Evolutionary conservation across 2,329 filamentous ascomycete species (phyloP), one percentile per base, ranked within the genome.

Genomic region (Cordyceps cicadae): DNA sequence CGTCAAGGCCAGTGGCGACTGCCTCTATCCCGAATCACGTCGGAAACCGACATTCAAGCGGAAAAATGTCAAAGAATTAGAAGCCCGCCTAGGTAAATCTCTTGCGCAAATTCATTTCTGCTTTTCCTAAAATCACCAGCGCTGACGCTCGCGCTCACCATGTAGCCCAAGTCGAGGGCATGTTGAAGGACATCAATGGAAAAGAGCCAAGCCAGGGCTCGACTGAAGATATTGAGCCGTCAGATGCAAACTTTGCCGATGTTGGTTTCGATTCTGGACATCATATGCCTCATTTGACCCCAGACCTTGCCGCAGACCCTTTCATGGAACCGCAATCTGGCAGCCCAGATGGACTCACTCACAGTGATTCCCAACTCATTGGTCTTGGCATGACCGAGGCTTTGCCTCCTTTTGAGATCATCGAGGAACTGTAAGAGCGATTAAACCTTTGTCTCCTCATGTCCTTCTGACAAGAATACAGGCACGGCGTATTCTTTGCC

Each of bases 41-140:
- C 87, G 90, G 75, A 96, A 96, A 77, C 90, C 90, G 60, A 89
- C 90, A 5, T 88, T 90, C 21, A 96, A 95, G 77, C 81, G 92
- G 68, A 87, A 89, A 66, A 96, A 96, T 73, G 92, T 96, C 63
- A 94, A 89, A 76, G 88, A 94, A 70, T 78, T 97, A 61, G 93
- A 97, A 73, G 90, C 90, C 65, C 84, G 93, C 69, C 77, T 97
- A 70, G 89, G 90, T 94, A 84, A 65, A 78, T 56, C 19, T 46
- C 37, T 54, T 56, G 19, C 15, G 26, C 11, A 15, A 32, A 21
- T 41, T 6, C 3, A 41, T 2, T 58, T 46, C 9, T 39, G 5
- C 37, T 37, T 21, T 17, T 29, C 29, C 17, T 6, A 21, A 53
- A 32, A 11, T 3, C 5, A 4, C 4, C 32, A 24, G 58, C 43